Conservation (phyloP, 1,284 basidiomycete genomes). For the Austroboletus rostrupii region DNA sequence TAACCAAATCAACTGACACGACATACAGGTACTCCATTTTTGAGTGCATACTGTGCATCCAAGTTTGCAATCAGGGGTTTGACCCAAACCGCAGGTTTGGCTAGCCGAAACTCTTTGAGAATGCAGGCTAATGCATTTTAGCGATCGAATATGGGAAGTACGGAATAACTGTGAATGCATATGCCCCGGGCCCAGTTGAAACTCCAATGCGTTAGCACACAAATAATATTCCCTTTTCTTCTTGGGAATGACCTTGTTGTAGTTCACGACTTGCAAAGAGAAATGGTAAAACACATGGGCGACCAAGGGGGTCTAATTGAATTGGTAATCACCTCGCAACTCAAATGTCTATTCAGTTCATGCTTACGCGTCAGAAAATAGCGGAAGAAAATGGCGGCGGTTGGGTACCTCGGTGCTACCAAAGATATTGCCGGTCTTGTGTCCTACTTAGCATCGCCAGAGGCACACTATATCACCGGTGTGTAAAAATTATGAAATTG, state of each 20-base stretch:
- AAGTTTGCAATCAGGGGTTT: slow-evolving; percentile 36
- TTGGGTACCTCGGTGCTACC: slow-evolving; percentile 27
- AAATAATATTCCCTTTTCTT: no score
- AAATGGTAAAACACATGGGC: slow-evolving; percentile 13
- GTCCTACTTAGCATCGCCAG: slow-evolving; percentile 35
- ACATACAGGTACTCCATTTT: not conserved
- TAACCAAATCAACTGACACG: not conserved
- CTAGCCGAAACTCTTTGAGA: not conserved
- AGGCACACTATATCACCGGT: slow-evolving; percentile 37
- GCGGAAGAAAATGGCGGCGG: slow-evolving; percentile 9
- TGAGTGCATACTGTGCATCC: slow-evolving; percentile 28
- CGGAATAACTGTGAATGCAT: slow-evolving; percentile 49
- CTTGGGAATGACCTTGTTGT: not conserved
- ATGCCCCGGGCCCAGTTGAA: slow-evolving; percentile 43
- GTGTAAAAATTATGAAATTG: no score
- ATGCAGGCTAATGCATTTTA: slow-evolving; percentile 6
- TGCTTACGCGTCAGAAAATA: slow-evolving; percentile 7
- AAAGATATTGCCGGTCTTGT: slow-evolving; percentile 35
- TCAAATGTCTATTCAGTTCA: not conserved
- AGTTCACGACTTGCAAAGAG: slow-evolving; percentile 21
- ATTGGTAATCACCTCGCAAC: slow-evolving; percentile 3
- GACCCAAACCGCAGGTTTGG: slow-evolving; percentile 26
- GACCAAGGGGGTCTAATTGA: slow-evolving; percentile 14
- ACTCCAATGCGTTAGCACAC: slow-evolving; percentile 31
- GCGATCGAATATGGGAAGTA: slow-evolving; percentile 39